These are phyloP conservation scores for Dipodascopsis tothii DNA, from an alignment of 805 yeast species.

Conservation along the genomic window DNA sequence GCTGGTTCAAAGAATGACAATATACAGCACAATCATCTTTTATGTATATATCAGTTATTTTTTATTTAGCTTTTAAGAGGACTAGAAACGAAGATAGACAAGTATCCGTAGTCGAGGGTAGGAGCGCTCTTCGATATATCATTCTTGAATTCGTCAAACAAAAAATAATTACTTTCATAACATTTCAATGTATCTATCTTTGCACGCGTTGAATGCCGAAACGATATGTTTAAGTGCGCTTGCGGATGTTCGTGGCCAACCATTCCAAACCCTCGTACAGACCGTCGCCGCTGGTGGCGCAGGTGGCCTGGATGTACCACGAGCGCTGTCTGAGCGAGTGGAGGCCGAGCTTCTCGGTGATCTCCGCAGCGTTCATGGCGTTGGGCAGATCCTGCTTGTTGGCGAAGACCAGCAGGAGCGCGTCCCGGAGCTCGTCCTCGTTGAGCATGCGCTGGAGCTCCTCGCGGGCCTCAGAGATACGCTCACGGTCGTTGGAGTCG, in stretches of 20 bases:
- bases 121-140: too few relatives aligned
- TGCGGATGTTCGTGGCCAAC: slow-evolving; percentile 23
- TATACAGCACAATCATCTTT: not conserved
- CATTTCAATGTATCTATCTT: not conserved
- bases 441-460: slow-evolving; percentile 71
- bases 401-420: slow-evolving; percentile 75
- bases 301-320: slow-evolving; percentile 88
- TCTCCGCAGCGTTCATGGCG: slow-evolving; percentile 69
- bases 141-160: not conserved
- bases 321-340: slow-evolving; percentile 57
- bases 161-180: not conserved
- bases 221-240: slow-evolving; percentile 18
- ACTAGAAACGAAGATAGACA: too few relatives aligned
- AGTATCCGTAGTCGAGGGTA: too few relatives aligned
- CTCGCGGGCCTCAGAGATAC: slow-evolving; percentile 69
- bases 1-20: not conserved
- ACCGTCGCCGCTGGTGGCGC: slow-evolving; percentile 86
- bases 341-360: slow-evolving; percentile 65
- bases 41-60: not conserved
- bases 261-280: slow-evolving; percentile 57
- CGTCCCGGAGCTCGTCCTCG: slow-evolving; percentile 77
- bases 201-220: not conserved
- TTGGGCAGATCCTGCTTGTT: slow-evolving; percentile 75
- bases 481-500: slow-evolving; percentile 65
- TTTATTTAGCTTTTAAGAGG: too few relatives aligned